Conservation (phyloP, 148 eudicot species). For the Vaccinium myrtillus region DNA sequence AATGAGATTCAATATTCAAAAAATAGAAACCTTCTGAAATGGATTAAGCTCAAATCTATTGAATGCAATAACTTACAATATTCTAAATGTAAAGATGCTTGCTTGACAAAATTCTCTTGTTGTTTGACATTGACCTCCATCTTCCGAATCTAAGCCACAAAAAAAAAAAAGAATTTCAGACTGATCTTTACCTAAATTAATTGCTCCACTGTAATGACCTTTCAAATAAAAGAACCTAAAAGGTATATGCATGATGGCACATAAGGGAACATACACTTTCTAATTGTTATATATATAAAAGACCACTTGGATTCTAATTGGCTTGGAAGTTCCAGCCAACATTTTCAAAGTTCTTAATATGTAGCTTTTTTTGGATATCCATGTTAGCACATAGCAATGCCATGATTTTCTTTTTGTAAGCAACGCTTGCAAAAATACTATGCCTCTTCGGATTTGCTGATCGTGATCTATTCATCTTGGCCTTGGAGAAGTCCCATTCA, state of each 20-base stretch:
- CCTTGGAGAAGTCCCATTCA: not conserved
- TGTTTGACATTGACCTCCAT: constrained; percentile 64
- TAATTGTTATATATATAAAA: not conserved
- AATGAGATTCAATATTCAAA: not conserved
- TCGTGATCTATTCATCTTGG: too few relatives aligned
- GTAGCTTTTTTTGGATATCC: not conserved
- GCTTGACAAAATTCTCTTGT: constrained; percentile 55
- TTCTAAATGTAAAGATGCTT: constrained; percentile 56
- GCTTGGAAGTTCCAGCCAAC: not conserved
- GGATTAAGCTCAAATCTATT: not conserved
- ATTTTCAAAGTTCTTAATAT: not conserved
- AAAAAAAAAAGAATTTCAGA: not conserved
- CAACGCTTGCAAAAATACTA: not conserved
- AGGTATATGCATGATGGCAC: not conserved
- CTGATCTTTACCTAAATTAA: not conserved
- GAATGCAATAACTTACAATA: constrained; percentile 39
- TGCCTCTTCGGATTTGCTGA: not conserved
- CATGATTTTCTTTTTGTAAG: not conserved
- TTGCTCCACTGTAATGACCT: not conserved
- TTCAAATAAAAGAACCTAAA: not conserved
- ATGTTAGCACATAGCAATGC: not conserved
- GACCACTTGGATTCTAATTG: not conserved
- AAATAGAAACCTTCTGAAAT: constrained; percentile 4
- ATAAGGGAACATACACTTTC: not conserved
- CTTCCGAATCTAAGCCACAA: constrained; percentile 59